phyloP scores from a whole-genome alignment of 441 rosid species.

The Daphne laureola region DNA sequence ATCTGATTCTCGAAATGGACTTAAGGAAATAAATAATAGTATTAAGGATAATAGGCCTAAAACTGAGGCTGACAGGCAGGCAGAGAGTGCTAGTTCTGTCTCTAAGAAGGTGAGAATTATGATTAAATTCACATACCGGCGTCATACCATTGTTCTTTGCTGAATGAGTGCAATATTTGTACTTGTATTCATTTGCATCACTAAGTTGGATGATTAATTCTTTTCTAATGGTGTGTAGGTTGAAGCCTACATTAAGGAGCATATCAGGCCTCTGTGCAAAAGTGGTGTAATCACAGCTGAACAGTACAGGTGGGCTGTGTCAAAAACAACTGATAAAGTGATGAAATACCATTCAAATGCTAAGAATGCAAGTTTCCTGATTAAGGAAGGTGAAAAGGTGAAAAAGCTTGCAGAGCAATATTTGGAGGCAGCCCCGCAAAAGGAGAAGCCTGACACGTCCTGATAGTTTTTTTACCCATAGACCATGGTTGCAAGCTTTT shows the following conservation, averaged over 20 bases:
- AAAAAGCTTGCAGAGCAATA: constrained; percentile 97
- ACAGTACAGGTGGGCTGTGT: constrained; percentile 92
- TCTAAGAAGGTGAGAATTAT: constrained; percentile 52
- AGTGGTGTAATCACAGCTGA: constrained; percentile 78
- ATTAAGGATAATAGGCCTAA: constrained; percentile 30
- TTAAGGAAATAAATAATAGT: constrained; percentile 17
- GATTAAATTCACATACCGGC: neutral
- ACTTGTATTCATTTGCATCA: constrained; percentile 6
- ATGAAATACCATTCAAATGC: constrained; percentile 86
- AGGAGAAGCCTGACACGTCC: constrained; percentile 31
- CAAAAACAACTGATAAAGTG: constrained; percentile 80
- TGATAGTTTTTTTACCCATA: neutral
- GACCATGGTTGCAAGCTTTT: no score
- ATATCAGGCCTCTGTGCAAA: constrained; percentile 89
- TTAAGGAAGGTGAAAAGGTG: constrained; percentile 97
- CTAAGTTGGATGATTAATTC: constrained; percentile 8
- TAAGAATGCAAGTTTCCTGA: constrained; percentile 79
- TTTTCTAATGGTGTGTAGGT: constrained; percentile 39
- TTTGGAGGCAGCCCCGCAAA: constrained; percentile 70
- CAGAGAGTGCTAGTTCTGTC: constrained; percentile 28
- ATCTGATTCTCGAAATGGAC: constrained; percentile 26
- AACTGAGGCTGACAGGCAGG: constrained; percentile 22
- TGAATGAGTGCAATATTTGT: neutral
- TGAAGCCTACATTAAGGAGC: constrained; percentile 93
- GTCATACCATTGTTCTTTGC: neutral